Evolutionary conservation across 2,329 filamentous ascomycete genomes (phyloP).

Genomic region (Aspergillus fumigatiaffinis): DNA sequence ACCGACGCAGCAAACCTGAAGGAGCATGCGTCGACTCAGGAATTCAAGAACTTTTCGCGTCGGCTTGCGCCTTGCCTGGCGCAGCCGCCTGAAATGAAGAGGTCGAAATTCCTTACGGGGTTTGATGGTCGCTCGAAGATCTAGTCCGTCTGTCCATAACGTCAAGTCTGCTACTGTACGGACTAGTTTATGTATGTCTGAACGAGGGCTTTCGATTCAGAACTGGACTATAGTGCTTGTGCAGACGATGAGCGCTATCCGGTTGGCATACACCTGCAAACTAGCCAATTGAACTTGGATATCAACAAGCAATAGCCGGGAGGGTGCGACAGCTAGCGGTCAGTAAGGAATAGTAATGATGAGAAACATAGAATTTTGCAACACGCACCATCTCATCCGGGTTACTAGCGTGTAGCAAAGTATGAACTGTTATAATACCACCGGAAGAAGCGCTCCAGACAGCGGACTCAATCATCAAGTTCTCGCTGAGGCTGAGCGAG

Average conservation of each 20-base stretch:
- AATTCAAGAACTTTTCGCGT: conserved; percentile 15
- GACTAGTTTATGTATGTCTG: not conserved
- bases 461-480: not conserved
- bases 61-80: conserved; percentile 12
- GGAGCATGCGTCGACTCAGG: conserved; percentile 10
- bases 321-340: not conserved
- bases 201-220: not conserved
- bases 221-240: not conserved
- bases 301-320: not conserved
- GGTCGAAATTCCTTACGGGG: conserved; percentile 11
- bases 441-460: not conserved
- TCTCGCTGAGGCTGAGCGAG: not conserved
- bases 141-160: not conserved
- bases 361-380: not conserved
- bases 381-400: not conserved
- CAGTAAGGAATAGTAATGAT: not conserved
- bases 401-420: too few species aligned
- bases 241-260: not conserved
- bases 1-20: conserved; percentile 15
- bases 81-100: conserved; percentile 12
- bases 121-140: conserved; percentile 17
- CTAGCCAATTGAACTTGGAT: not conserved
- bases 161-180: too few species aligned
- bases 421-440: too few species aligned
- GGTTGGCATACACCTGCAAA: not conserved